A percentile compares a stretch with the other conserved stretches of the same genome.
Conservation (phyloP, 345 rosid species). For the Rhodamnia rubescens region DNA sequence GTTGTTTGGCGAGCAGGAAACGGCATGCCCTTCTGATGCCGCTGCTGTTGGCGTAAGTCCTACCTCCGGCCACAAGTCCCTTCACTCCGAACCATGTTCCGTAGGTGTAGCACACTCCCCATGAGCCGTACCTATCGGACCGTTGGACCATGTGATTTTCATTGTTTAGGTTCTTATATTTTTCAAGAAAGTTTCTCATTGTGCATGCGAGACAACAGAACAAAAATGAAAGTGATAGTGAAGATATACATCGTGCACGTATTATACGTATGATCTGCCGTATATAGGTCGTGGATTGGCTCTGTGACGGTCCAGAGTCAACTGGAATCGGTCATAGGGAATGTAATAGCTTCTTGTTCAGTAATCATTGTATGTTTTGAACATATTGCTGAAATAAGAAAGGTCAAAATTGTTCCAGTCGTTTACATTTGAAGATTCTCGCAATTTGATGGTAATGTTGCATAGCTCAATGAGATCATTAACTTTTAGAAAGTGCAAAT, state of each 20-base stretch:
- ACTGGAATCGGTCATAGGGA: not conserved
- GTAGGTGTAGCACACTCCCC: slow-evolving; percentile 76
- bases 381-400: not conserved
- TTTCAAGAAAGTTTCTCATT: not conserved
- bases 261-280: not conserved
- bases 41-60: slow-evolving; percentile 16
- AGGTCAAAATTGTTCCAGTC: not conserved
- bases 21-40: slow-evolving; percentile 40
- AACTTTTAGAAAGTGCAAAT: not conserved
- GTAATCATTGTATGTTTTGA: not conserved
- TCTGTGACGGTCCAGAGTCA: not conserved
- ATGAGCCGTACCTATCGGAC: slow-evolving; percentile 49
- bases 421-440: not conserved
- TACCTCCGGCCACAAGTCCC: slow-evolving; percentile 39
- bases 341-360: not conserved
- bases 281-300: not conserved
- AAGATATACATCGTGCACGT: not conserved
- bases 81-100: slow-evolving; percentile 79
- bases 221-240: not conserved
- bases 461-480: not conserved
- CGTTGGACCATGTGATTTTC: not conserved
- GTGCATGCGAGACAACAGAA: not conserved
- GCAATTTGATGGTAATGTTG: not conserved
- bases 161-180: not conserved
- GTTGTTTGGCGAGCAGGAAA: slow-evolving; percentile 51